Conservation (phyloP, 768 basidiomycete species). For the Termitomyces sp. region DNA sequence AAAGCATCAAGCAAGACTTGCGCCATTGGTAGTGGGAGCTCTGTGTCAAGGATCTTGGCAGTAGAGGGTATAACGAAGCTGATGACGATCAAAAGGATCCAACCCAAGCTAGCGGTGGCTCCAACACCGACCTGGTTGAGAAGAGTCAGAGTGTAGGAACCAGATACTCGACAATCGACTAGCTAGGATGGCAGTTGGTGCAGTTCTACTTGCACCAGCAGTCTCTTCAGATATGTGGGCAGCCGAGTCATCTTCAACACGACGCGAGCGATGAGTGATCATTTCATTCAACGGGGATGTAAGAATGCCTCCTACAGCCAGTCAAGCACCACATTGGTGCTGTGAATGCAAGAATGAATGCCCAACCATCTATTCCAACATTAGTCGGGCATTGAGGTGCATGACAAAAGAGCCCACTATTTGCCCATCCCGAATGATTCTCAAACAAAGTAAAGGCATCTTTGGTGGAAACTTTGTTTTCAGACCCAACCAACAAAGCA, state of each 20-base stretch:
- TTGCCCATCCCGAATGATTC: neutral
- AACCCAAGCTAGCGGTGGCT: neutral
- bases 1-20: conserved; percentile 62
- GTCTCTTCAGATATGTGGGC: conserved; percentile 74
- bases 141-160: neutral
- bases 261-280: neutral
- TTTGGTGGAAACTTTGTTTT: neutral
- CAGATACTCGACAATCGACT: neutral
- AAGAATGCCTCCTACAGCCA: conserved; percentile 44
- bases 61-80: conserved; percentile 17
- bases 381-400: neutral
- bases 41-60: conserved; percentile 36
- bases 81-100: neutral
- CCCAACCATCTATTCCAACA: conserved; percentile 54
- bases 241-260: conserved; percentile 61
- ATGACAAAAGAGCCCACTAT: neutral
- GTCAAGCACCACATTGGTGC: conserved; percentile 79
- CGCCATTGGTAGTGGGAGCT: conserved; percentile 63
- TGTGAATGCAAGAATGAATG: conserved; percentile 67
- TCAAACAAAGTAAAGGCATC: conserved; percentile 1
- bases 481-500: neutral
- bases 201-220: conserved; percentile 54
- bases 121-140: neutral
- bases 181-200: conserved; percentile 56
- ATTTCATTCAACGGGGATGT: neutral